phyloP scores from a whole-genome alignment of 2,329 filamentous ascomycete genomes.

The Hypoxylon sp. region DNA sequence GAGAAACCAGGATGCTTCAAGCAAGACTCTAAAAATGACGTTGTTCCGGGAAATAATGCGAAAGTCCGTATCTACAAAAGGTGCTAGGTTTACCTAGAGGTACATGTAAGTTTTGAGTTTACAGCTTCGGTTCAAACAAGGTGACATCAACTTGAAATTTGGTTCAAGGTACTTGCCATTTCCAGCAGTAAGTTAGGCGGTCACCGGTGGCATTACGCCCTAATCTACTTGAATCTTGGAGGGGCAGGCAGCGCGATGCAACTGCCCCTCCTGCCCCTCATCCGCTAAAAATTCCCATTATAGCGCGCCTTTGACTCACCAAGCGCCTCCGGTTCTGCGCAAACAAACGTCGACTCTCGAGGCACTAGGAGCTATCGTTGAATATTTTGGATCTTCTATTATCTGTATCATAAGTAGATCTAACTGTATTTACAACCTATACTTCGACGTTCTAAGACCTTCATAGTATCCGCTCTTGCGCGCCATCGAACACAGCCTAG shows the following conservation, averaged over 20 bases:
- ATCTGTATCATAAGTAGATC: constrained; percentile 9
- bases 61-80: background rate
- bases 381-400: background rate
- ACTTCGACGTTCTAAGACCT: background rate
- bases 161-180: constrained; percentile 45
- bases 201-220: constrained; percentile 47
- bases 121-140: background rate
- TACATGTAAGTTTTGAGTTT: background rate
- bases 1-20: constrained; percentile 16
- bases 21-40: background rate
- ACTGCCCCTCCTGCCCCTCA: constrained; percentile 47
- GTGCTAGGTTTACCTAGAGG: background rate
- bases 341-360: constrained; percentile 1
- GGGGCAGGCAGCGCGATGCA: constrained; percentile 40
- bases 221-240: constrained; percentile 39
- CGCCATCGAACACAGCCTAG: constrained; percentile 14
- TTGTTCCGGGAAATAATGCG: background rate
- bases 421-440: background rate
- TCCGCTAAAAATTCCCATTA: constrained; percentile 38
- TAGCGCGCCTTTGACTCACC: constrained; percentile 46
- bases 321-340: constrained; percentile 13
- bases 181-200: constrained; percentile 45
- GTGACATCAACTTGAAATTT: constrained; percentile 19
- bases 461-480: constrained; percentile 1
- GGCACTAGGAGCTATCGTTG: constrained; percentile 1